phyloP scores from a whole-genome alignment of 1,139 yeast species.

The Yamadazyma blattariae region DNA sequence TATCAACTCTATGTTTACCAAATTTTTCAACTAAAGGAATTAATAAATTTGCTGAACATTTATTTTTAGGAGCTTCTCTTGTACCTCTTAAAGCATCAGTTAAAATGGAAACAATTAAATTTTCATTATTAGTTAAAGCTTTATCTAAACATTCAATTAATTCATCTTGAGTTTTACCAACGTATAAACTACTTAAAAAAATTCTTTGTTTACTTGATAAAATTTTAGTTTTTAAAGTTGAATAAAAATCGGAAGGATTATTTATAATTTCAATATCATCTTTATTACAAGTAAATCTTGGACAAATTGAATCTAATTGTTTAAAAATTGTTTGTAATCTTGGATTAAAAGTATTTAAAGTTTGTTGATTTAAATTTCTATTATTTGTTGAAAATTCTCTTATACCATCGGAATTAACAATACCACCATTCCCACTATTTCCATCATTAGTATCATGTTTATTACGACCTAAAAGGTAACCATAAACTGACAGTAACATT shows the following conservation, averaged over 20 bases:
- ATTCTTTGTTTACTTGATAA: slow-evolving; percentile 54
- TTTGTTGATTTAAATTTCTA: slow-evolving; percentile 13
- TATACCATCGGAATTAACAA: no score
- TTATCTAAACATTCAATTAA: slow-evolving; percentile 55
- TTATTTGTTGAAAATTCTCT: slow-evolving; percentile 26
- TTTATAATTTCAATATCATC: slow-evolving; percentile 63
- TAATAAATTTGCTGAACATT: slow-evolving; percentile 73
- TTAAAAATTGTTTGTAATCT: slow-evolving; percentile 46
- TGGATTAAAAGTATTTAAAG: slow-evolving; percentile 40
- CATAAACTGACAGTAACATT: slow-evolving; percentile 11
- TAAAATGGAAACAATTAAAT: slow-evolving; percentile 66
- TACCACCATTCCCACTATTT: no score
- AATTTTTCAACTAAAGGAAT: slow-evolving; percentile 64
- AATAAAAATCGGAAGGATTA: slow-evolving; percentile 70
- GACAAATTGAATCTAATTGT: slow-evolving; percentile 65
- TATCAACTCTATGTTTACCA: slow-evolving; percentile 69
- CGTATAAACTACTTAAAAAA: slow-evolving; percentile 80
- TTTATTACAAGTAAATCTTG: slow-evolving; percentile 60
- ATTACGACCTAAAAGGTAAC: slow-evolving; percentile 6
- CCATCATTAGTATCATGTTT: not conserved
- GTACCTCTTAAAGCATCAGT: slow-evolving; percentile 93
- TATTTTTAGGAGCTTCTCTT: slow-evolving; percentile 74
- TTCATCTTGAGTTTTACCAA: slow-evolving; percentile 82
- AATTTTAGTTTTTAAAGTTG: slow-evolving; percentile 55
- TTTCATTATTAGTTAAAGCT: slow-evolving; percentile 58